phyloP scores from a whole-genome alignment of 2,329 filamentous ascomycete species.

The Arthroderma uncinatum region DNA sequence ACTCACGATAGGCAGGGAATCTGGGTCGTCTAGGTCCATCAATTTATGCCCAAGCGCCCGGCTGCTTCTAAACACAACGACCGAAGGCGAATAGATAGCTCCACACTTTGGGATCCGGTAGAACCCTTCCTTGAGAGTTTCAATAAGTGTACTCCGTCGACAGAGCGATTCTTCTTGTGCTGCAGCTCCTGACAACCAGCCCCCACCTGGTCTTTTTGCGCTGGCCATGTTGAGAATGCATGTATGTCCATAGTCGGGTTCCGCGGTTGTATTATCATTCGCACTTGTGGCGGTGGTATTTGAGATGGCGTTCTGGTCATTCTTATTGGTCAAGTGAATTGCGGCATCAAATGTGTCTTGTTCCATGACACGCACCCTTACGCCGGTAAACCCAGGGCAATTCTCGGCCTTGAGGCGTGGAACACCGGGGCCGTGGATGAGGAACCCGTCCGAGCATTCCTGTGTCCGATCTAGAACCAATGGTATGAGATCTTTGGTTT shows the following conservation, averaged over 20 bases:
- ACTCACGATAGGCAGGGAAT: constrained; percentile 8
- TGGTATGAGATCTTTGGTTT: background rate
- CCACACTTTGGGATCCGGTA: constrained; percentile 6
- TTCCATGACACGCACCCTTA: background rate
- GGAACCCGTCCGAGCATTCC: background rate
- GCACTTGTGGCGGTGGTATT: background rate
- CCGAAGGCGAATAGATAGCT: constrained; percentile 9
- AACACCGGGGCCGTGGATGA: background rate
- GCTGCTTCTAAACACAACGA: constrained; percentile 10
- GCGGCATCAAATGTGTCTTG: constrained; percentile 5
- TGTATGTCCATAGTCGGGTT: background rate
- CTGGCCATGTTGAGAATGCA: constrained; percentile 12
- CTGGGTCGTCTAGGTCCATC: constrained; percentile 7
- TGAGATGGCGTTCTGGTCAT: background rate
- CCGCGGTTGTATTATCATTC: background rate
- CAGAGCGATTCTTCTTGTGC: constrained; percentile 12
- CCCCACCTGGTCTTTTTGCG: background rate
- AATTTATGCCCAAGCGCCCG: constrained; percentile 4
- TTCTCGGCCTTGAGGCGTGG: background rate
- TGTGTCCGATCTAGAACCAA: background rate
- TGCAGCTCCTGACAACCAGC: constrained; percentile 8
- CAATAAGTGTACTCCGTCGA: constrained; percentile 10
- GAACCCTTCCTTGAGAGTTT: constrained; percentile 4
- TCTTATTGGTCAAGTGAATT: background rate
- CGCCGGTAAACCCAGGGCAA: constrained; percentile 4